Evolutionary conservation across 1,139 yeast species (phyloP).

Genomic region (Taphrina populina): DNA sequence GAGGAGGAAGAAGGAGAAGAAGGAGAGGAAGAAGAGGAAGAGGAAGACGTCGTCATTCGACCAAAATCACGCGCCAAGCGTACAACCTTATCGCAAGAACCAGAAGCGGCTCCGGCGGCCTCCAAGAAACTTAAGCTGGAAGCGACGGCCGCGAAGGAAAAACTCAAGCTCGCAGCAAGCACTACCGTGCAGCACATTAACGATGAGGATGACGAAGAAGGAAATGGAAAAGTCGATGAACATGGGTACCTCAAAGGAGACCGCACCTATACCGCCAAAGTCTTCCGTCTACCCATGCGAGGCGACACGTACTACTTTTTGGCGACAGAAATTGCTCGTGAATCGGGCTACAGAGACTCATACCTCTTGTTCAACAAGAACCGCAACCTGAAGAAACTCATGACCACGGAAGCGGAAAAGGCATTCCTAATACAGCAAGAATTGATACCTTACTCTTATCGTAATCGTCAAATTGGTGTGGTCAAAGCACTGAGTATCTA

Average conservation of each 20-base stretch:
- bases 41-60: constrained; percentile 15
- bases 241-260: constrained; percentile 59
- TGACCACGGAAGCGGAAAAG: constrained; percentile 61
- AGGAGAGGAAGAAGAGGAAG: constrained; percentile 43
- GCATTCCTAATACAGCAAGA: constrained; percentile 57
- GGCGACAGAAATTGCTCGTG: constrained; percentile 68
- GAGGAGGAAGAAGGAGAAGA: constrained; percentile 44
- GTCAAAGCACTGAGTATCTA: constrained; percentile 64
- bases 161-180: neutral
- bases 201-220: constrained; percentile 52
- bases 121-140: constrained; percentile 9
- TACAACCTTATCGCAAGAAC: constrained; percentile 34
- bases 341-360: constrained; percentile 64
- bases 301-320: constrained; percentile 59
- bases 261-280: constrained; percentile 57
- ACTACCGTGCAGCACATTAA: neutral
- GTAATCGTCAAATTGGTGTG: constrained; percentile 65
- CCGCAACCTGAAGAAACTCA: constrained; percentile 56
- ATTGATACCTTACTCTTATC: constrained; percentile 61
- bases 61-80: constrained; percentile 23
- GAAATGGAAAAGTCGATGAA: constrained; percentile 56
- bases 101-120: constrained; percentile 27
- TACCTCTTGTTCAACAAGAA: constrained; percentile 64
- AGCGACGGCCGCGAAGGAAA: neutral
- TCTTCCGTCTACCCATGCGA: constrained; percentile 57